Evolutionary conservation across 768 basidiomycete genomes (phyloP), one percentile per base, ranked within the genome.

Genomic region (Podaxis sp.): DNA sequence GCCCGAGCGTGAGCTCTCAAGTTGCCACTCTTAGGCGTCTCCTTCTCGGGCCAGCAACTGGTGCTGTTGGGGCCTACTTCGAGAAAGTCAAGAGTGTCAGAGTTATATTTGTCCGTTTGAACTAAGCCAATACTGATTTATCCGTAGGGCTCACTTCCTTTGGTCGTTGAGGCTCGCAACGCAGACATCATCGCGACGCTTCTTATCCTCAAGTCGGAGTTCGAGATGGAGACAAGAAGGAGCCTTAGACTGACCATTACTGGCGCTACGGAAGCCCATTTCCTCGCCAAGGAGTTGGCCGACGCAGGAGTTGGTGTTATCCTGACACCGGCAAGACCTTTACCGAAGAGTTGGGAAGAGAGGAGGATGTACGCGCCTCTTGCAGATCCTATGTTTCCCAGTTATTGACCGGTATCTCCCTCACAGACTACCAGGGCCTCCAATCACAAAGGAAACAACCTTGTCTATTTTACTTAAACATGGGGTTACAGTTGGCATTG

Each of bases 101-200:
- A 63, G 5, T 15, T 30, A 15, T 63, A 64, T 12, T 48, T 40
- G 15, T 17, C 13, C 40, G 38, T n/a, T 13, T 33, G 28, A 24
- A 4, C 56, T 58, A 2, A 63, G 17, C 20, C 2, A 7, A 17
- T 28, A 20, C 44, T 46, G 17, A 46, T 20, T 46, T 46, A 17
- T 38, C 12, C 37, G 30, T 64, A 90, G 87, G 91, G 92, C 4
- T 69, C 79, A 38, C 79, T 95, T 22, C 88, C 91, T 2, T 77
- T 97, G 4, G 89, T 96, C 11, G 77, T 94, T 7, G 84, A 88
- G 58, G 87, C 84, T 2, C 78, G 89, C 66, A 93, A 80, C 67
- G 93, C 91, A 3, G 95, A 96, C 72, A 78, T 90, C 56, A 95
- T 96, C 65, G 91, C 90, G 1, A 85, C 89, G 0, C 73, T 96